These are phyloP conservation scores for Scedosporium apiospermum DNA, from an alignment of 2,329 filamentous ascomycete genomes.

Conservation along the genomic window DNA sequence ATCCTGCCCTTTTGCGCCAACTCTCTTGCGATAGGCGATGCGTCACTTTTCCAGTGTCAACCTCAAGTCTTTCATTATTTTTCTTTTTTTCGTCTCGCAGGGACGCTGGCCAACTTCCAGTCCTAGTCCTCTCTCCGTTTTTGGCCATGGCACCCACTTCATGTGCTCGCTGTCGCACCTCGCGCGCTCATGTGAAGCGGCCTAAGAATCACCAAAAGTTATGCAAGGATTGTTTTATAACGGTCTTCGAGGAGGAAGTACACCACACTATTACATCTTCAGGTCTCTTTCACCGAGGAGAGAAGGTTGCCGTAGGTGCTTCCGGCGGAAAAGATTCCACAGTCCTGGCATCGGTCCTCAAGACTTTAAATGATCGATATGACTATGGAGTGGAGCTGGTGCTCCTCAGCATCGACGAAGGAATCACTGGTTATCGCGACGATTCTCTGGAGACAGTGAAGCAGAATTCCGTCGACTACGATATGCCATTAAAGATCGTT, in stretches of 20 bases:
- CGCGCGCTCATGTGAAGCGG: conserved; percentile 79
- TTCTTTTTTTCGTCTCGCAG: not conserved
- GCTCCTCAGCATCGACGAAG: conserved; percentile 88
- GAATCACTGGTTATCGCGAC: conserved; percentile 93
- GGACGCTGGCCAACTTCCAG: not conserved
- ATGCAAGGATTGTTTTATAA: conserved; percentile 80
- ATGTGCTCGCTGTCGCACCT: conserved; percentile 67
- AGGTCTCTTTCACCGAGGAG: conserved; percentile 71
- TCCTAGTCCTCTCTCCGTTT: not conserved
- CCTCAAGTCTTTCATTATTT: not conserved
- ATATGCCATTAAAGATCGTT: conserved; percentile 84
- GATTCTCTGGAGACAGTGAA: conserved; percentile 96
- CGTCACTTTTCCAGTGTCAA: not conserved
- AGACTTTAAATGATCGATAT: conserved; percentile 86
- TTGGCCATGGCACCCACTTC: conserved; percentile 61
- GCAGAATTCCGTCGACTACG: conserved; percentile 82
- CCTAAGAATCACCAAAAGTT: conserved; percentile 94
- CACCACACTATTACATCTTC: conserved; percentile 84
- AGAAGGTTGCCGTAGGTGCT: conserved; percentile 86
- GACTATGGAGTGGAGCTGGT: conserved; percentile 79
- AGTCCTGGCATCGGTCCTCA: conserved; percentile 86
- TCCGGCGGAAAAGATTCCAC: conserved; percentile 97
- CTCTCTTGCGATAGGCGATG: not conserved
- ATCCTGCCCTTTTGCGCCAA: too few species aligned
- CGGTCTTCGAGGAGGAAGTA: conserved; percentile 83